These are phyloP conservation scores for Vickermania spadyakhi DNA, from an alignment of 208 protist genomes.

Conservation along the genomic window DNA sequence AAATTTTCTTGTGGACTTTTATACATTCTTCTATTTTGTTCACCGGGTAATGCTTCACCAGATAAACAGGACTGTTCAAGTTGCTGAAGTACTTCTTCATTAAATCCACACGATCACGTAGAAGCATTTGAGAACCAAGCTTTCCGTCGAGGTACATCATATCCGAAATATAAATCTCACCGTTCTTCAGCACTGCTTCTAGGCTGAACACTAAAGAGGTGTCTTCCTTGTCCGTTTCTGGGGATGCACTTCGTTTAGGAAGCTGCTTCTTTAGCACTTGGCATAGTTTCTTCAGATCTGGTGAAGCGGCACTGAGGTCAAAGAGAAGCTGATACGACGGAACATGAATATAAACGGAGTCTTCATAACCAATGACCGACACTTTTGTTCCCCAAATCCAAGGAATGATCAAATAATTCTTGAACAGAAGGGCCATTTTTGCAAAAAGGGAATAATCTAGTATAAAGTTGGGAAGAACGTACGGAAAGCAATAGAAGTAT, in stretches of 20 bases:
- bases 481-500: constrained; percentile 48
- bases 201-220: constrained; percentile 40
- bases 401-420: constrained; percentile 57
- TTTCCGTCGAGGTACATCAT: constrained; percentile 51
- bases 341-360: constrained; percentile 60
- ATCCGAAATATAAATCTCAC: constrained; percentile 73
- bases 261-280: constrained; percentile 1
- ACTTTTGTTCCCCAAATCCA: constrained; percentile 78
- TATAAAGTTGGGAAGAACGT: constrained; percentile 72
- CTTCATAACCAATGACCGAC: constrained; percentile 56
- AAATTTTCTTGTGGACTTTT: constrained; percentile 27
- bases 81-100: constrained; percentile 42
- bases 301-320: constrained; percentile 15
- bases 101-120: constrained; percentile 51
- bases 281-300: constrained; percentile 15
- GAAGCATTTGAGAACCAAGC: constrained; percentile 35
- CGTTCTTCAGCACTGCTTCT: constrained; percentile 50
- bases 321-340: constrained; percentile 73
- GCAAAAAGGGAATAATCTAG: constrained; percentile 78
- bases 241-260: too few relatives aligned
- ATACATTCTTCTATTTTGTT: constrained; percentile 42
- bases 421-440: constrained; percentile 41
- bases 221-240: constrained; percentile 5
- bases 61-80: constrained; percentile 28
- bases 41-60: constrained; percentile 64